Percentiles rank a stretch among this genome's conserved stretches.
Evolutionary conservation across 768 basidiomycete genomes (phyloP).

Genomic region (Suillus plorans): DNA sequence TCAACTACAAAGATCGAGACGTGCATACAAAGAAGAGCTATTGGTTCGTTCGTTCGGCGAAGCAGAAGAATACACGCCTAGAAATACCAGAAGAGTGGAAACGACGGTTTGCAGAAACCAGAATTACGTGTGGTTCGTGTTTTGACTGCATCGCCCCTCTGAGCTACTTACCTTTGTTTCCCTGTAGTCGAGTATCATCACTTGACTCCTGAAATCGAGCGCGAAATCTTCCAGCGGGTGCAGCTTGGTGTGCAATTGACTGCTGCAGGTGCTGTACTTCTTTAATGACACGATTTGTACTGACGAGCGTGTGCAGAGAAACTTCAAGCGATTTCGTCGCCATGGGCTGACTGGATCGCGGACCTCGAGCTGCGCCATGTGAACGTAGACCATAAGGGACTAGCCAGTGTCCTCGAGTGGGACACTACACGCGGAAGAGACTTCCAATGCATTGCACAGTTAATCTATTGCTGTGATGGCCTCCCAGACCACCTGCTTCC

Average conservation of each 20-base stretch:
- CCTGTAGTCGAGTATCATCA: slow-evolving; percentile 64
- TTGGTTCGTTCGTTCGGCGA: slow-evolving; percentile 57
- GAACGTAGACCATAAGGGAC: slow-evolving; percentile 50
- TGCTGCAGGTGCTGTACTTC: slow-evolving; percentile 52
- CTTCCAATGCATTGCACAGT: slow-evolving; percentile 71
- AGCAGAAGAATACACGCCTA: slow-evolving; percentile 40
- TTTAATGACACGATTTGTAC: neutral
- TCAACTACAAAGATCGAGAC: slow-evolving; percentile 50
- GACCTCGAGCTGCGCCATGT: slow-evolving; percentile 59
- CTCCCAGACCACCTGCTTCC: slow-evolving; percentile 48
- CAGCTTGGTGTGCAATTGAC: slow-evolving; percentile 78
- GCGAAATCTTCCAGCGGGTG: slow-evolving; percentile 82
- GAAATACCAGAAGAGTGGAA: slow-evolving; percentile 57
- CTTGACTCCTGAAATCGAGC: slow-evolving; percentile 56
- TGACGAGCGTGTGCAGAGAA: slow-evolving; percentile 53
- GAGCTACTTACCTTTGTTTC: neutral
- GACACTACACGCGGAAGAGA: slow-evolving; percentile 70
- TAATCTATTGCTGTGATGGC: slow-evolving; percentile 66
- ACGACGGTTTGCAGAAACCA: slow-evolving; percentile 49
- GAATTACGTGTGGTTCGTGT: slow-evolving; percentile 66
- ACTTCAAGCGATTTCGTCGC: slow-evolving; percentile 73
- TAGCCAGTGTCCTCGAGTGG: slow-evolving; percentile 56
- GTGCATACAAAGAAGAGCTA: slow-evolving; percentile 56
- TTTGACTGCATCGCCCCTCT: neutral
- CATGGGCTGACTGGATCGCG: slow-evolving; percentile 67